Evolutionary conservation across 257 asterid species (phyloP).

Genomic region (Cruciata laevipes): DNA sequence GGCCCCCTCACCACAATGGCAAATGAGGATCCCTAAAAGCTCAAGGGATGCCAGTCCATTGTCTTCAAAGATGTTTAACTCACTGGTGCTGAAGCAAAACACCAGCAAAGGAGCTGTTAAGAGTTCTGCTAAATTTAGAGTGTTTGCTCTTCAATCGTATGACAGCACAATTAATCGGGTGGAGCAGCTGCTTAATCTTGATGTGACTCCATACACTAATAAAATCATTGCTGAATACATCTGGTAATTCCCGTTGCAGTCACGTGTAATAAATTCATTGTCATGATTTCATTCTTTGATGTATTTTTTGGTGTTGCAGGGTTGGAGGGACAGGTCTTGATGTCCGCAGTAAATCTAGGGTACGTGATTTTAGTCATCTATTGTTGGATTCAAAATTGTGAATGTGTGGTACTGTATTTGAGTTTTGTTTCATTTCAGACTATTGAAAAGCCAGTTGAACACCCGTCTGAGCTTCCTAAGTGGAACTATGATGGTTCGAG

Average conservation of each 20-base stretch:
- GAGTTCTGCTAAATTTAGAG: constrained; percentile 57
- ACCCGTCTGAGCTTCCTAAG: constrained; percentile 95
- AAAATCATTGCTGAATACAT: constrained; percentile 92
- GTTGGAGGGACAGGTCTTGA: constrained; percentile 93
- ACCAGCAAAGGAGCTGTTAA: constrained; percentile 42
- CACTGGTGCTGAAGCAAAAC: constrained; percentile 61
- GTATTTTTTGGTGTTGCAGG: constrained; percentile 39
- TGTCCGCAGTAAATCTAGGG: constrained; percentile 93
- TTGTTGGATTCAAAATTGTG: constrained; percentile 3
- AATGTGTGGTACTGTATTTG: constrained; percentile 6
- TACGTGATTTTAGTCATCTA: constrained; percentile 16
- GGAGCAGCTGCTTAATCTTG: constrained; percentile 85
- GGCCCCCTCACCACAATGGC: constrained; percentile 98
- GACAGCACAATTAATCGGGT: constrained; percentile 71
- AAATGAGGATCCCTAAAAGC: constrained; percentile 60
- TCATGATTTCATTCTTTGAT: background rate
- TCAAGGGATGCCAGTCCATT: constrained; percentile 47
- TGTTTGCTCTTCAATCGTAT: constrained; percentile 50
- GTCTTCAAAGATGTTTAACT: constrained; percentile 65
- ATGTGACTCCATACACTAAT: constrained; percentile 69
- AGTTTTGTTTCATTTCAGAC: constrained; percentile 43
- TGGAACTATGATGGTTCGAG: constrained; percentile 99
- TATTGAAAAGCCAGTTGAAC: constrained; percentile 68
- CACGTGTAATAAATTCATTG: background rate
- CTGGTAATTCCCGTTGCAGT: constrained; percentile 38